Percentiles rank a stretch among this genome's conserved stretches.
phyloP scores from a whole-genome alignment of 768 basidiomycete genomes.

The Leucosporidium scottii region DNA sequence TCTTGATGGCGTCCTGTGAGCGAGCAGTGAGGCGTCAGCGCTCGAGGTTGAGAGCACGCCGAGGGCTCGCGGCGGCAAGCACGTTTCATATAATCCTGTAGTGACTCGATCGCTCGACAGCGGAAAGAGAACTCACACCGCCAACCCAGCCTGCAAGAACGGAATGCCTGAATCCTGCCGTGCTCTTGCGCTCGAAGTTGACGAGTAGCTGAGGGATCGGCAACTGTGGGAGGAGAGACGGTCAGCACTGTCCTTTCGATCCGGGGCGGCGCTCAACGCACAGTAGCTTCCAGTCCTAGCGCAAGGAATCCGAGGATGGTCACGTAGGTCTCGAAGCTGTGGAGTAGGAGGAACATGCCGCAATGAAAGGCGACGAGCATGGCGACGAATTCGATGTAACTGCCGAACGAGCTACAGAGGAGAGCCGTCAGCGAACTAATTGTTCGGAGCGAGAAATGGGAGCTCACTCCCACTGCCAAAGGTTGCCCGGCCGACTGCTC shows the following conservation, averaged over 20 bases:
- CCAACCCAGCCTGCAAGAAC: conserved; percentile 31
- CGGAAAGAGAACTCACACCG: conserved; percentile 22
- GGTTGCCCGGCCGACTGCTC: conserved; percentile 13
- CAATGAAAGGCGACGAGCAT: conserved; percentile 23
- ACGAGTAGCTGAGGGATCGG: conserved; percentile 31
- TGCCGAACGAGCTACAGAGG: background rate
- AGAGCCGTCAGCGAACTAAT: background rate
- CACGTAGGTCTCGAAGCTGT: conserved; percentile 22
- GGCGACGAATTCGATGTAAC: conserved; percentile 33
- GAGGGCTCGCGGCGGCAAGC: too few species aligned
- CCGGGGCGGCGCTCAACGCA: background rate
- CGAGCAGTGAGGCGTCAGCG: background rate
- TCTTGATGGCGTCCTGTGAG: conserved; percentile 19
- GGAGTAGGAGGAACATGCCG: conserved; percentile 24
- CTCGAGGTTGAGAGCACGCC: too few species aligned
- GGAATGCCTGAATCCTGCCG: conserved; percentile 24
- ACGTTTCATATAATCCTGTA: too few species aligned
- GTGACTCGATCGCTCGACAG: too few species aligned
- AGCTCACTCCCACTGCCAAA: conserved; percentile 29
- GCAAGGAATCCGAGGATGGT: conserved; percentile 31
- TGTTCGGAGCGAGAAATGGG: background rate
- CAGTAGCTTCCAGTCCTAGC: conserved; percentile 33
- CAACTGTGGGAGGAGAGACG: background rate
- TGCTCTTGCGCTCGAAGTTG: conserved; percentile 31
- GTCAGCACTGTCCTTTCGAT: too few species aligned